These are phyloP conservation scores for Colletotrichum costaricense DNA, from an alignment of 2,329 filamentous ascomycete genomes.

Conservation along the genomic window DNA sequence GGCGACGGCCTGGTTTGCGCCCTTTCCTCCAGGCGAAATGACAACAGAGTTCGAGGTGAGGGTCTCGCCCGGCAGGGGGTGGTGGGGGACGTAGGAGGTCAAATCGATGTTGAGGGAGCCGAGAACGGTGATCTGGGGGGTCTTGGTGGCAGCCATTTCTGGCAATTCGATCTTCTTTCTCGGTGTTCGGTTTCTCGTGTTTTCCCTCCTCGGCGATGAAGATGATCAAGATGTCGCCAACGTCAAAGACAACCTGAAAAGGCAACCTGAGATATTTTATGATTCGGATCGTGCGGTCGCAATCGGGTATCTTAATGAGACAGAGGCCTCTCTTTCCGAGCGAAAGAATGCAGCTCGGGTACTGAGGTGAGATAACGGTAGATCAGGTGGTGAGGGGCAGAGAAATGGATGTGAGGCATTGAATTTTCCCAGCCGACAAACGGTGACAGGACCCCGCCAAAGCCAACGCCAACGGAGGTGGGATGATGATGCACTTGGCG, in stretches of 20 bases:
- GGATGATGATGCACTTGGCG: constrained; percentile 32
- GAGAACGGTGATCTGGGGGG: constrained; percentile 78
- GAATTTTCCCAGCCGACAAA: constrained; percentile 31
- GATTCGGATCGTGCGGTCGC: background rate
- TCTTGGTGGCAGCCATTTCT: constrained; percentile 24
- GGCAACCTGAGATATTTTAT: background rate
- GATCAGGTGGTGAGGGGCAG: constrained; percentile 4
- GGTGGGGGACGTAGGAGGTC: constrained; percentile 85
- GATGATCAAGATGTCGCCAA: too few species aligned
- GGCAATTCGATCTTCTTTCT: background rate
- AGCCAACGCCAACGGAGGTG: constrained; percentile 23
- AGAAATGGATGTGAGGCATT: background rate
- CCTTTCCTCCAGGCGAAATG: constrained; percentile 90
- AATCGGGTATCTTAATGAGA: background rate
- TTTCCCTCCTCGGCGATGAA: background rate
- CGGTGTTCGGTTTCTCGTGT: background rate
- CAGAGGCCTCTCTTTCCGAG: constrained; percentile 1
- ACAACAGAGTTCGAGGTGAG: constrained; percentile 82
- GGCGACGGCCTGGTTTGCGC: constrained; percentile 94
- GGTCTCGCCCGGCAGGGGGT: constrained; percentile 88
- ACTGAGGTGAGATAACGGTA: constrained; percentile 25
- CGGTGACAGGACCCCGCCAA: constrained; percentile 23
- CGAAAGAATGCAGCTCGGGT: constrained; percentile 16
- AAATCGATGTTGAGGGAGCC: constrained; percentile 97
- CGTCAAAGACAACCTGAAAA: background rate